Percentiles rank a stretch among this genome's conserved stretches.
Conservation (phyloP, 176 grass and related monocot species). For the Musa beccarii region DNA sequence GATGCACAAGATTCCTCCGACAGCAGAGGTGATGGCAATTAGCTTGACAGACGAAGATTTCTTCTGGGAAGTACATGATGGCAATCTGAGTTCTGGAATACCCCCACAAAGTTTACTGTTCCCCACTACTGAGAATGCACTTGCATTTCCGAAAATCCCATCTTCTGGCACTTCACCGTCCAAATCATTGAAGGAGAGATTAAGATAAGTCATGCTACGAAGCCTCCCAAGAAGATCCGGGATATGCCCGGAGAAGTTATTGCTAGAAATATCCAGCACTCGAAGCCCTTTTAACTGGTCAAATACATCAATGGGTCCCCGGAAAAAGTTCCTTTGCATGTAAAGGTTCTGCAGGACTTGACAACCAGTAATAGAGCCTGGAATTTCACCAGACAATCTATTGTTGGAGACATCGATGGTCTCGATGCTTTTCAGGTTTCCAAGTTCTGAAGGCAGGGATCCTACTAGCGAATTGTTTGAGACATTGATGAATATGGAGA, state of each 20-base stretch:
- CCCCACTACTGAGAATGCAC: not conserved
- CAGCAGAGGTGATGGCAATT: not conserved
- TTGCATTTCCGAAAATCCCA: conserved; percentile 8
- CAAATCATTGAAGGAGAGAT: conserved; percentile 17
- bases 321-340: conserved; percentile 26
- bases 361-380: conserved; percentile 23
- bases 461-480: conserved; percentile 49
- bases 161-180: conserved; percentile 8
- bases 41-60: not conserved
- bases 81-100: conserved; percentile 13
- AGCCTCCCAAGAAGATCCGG: not conserved
- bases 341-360: conserved; percentile 28
- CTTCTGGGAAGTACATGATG: not conserved
- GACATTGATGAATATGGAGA: conserved; percentile 24
- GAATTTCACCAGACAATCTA: conserved; percentile 29
- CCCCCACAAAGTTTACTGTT: conserved; percentile 13
- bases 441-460: conserved; percentile 25
- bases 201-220: not conserved
- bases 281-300: conserved; percentile 11
- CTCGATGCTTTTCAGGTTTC: conserved; percentile 26
- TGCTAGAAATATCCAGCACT: conserved; percentile 5
- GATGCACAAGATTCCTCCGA: not conserved
- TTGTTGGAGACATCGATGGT: conserved; percentile 40
- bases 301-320: not conserved
- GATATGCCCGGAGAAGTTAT: conserved; percentile 11